Evolutionary conservation across 2,329 filamentous ascomycete genomes (phyloP).

Genomic region (Trichoderma sp.): DNA sequence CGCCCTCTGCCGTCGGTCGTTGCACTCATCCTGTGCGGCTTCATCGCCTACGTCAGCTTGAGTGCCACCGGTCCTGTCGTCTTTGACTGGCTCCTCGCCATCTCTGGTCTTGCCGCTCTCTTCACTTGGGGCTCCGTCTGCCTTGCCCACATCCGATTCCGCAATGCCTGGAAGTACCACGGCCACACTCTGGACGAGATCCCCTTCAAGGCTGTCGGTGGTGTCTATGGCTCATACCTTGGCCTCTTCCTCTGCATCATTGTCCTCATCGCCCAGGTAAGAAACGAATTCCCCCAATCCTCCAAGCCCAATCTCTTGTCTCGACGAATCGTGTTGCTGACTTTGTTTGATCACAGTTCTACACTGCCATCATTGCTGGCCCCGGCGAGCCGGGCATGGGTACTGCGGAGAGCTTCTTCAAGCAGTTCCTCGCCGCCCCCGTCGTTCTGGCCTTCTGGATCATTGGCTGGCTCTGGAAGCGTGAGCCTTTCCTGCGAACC

Average conservation of each 20-base stretch:
- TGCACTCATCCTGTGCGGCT: constrained; percentile 47
- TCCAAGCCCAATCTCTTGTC: neutral
- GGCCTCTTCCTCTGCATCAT: constrained; percentile 61
- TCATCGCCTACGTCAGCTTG: constrained; percentile 50
- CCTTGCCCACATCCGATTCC: constrained; percentile 66
- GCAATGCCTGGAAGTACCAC: constrained; percentile 59
- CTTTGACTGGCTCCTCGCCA: constrained; percentile 64
- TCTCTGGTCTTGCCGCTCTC: constrained; percentile 62
- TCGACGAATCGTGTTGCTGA: constrained; percentile 5
- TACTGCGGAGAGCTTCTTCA: constrained; percentile 57
- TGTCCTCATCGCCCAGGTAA: constrained; percentile 57
- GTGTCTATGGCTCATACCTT: constrained; percentile 65
- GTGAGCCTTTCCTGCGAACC: constrained; percentile 59
- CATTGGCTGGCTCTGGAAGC: constrained; percentile 67
- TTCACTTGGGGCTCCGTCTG: constrained; percentile 69
- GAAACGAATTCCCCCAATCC: constrained; percentile 30
- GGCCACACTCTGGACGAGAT: constrained; percentile 58
- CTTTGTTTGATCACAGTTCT: constrained; percentile 45
- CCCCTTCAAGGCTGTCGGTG: constrained; percentile 37
- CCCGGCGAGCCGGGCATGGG: constrained; percentile 40
- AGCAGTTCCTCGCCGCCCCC: constrained; percentile 56
- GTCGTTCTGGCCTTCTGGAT: constrained; percentile 60
- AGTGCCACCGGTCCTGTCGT: constrained; percentile 50
- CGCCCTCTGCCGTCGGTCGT: constrained; percentile 51
- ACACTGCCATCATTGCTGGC: constrained; percentile 49